Percentiles rank a stretch among this genome's conserved stretches.
Evolutionary conservation across 1,284 basidiomycete genomes (phyloP).

Genomic region (Pseudozyma thailandica): DNA sequence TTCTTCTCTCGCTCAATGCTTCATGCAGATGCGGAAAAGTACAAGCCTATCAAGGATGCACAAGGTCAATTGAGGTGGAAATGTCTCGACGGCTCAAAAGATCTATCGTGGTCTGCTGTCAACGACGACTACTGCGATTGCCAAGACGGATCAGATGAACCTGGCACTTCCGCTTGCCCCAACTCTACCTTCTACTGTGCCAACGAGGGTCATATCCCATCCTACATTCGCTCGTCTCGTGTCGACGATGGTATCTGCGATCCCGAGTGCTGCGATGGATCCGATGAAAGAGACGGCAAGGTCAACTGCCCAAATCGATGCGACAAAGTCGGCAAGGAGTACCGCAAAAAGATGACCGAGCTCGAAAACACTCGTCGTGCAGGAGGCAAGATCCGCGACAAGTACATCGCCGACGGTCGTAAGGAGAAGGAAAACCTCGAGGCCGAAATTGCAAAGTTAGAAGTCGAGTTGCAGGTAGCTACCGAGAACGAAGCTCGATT

Average conservation of each 20-base stretch:
- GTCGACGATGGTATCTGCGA: constrained; percentile 99
- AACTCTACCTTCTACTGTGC: constrained; percentile 82
- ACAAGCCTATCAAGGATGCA: constrained; percentile 17
- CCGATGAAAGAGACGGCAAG: constrained; percentile 77
- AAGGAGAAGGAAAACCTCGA: constrained; percentile 71
- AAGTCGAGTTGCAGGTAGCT: constrained; percentile 76
- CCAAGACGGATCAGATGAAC: constrained; percentile 90
- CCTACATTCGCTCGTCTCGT: constrained; percentile 79
- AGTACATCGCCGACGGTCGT: constrained; percentile 83
- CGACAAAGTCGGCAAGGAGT: constrained; percentile 78
- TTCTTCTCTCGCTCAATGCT: background rate
- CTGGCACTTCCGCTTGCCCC: constrained; percentile 88
- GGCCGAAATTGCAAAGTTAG: constrained; percentile 68
- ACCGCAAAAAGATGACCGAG: constrained; percentile 76
- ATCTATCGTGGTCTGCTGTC: constrained; percentile 76
- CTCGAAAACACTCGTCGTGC: constrained; percentile 83
- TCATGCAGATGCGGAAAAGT: constrained; percentile 16
- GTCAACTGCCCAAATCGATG: constrained; percentile 81
- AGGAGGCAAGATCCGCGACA: constrained; percentile 84
- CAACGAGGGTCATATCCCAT: constrained; percentile 88
- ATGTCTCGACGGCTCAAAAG: constrained; percentile 54
- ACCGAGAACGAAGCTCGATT: constrained; percentile 56
- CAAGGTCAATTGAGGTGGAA: constrained; percentile 41
- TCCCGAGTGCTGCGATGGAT: constrained; percentile 95
- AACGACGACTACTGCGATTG: constrained; percentile 98